phyloP scores from a whole-genome alignment of 352 stramenopile genomes.

The Pelagophyceae sp. region DNA sequence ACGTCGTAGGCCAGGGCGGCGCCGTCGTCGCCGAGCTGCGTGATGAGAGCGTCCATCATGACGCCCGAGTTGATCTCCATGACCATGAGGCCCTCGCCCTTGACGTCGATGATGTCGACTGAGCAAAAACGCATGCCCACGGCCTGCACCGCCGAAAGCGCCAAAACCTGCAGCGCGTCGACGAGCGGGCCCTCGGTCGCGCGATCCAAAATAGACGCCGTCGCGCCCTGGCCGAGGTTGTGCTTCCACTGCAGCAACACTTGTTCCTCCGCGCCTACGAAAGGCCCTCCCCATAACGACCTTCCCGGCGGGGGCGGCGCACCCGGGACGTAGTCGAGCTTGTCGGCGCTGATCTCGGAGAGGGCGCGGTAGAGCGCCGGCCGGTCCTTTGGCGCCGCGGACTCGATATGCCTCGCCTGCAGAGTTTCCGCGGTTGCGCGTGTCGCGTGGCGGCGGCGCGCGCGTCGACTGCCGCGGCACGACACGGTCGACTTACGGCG shows the following conservation, averaged over 20 bases:
- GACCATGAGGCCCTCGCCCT: not conserved
- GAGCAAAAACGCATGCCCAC: not conserved
- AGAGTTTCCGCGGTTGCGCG: too few relatives aligned
- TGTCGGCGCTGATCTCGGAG: not conserved
- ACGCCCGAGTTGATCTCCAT: not conserved
- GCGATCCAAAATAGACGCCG: not conserved
- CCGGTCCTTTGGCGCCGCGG: too few relatives aligned
- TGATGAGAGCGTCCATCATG: not conserved
- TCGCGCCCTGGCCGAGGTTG: not conserved
- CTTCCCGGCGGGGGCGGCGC: too few relatives aligned
- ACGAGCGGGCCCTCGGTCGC: not conserved
- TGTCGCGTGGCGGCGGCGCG: too few relatives aligned
- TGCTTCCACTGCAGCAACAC: not conserved
- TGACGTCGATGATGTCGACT: not conserved
- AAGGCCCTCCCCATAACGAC: too few relatives aligned
- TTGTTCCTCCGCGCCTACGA: not conserved
- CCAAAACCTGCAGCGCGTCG: not conserved
- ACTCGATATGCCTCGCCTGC: too few relatives aligned
- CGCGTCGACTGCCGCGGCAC: too few relatives aligned
- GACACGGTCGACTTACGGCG: too few relatives aligned
- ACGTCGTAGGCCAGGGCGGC: not conserved
- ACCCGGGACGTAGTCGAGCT: too few relatives aligned
- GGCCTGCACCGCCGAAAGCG: not conserved
- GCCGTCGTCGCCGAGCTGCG: not conserved
- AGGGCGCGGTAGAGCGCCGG: not conserved